Percentiles rank a stretch among this genome's conserved stretches.
Conservation (phyloP, 495 filamentous ascomycete species). For the Aspergillus sclerotiicarbonarius region DNA sequence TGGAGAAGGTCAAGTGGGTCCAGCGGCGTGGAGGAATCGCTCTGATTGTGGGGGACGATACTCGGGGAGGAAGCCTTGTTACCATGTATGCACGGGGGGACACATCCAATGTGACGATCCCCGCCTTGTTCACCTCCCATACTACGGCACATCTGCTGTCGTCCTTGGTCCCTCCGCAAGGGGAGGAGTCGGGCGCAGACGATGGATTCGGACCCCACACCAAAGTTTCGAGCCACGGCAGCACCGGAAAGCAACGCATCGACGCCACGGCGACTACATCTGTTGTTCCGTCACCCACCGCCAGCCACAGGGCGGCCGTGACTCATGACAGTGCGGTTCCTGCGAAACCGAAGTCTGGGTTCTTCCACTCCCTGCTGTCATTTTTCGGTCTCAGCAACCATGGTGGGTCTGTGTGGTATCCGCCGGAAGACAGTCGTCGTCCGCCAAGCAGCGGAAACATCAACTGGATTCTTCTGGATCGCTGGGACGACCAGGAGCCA, state of each 20-base stretch:
- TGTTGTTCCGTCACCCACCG: slow-evolving; percentile 25
- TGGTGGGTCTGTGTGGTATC: slow-evolving; percentile 19
- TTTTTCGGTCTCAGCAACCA: slow-evolving; percentile 52
- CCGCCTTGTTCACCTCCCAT: slow-evolving; percentile 89
- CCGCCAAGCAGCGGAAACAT: slow-evolving; percentile 82
- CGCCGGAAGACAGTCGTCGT: slow-evolving; percentile 56
- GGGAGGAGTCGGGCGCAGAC: slow-evolving; percentile 53
- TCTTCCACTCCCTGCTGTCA: slow-evolving; percentile 52
- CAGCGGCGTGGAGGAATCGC: slow-evolving; percentile 86
- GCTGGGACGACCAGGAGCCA: slow-evolving; percentile 59
- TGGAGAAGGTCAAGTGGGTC: slow-evolving; percentile 96
- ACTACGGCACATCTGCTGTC: slow-evolving; percentile 94
- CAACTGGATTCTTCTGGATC: slow-evolving; percentile 71
- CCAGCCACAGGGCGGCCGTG: slow-evolving; percentile 25
- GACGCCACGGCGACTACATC: slow-evolving; percentile 25
- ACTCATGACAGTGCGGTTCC: slow-evolving; percentile 17
- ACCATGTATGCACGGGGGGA: slow-evolving; percentile 97
- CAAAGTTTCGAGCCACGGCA: slow-evolving; percentile 22
- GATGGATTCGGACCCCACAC: slow-evolving; percentile 35
- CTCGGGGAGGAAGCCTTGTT: slow-evolving; percentile 77
- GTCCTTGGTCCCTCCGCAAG: slow-evolving; percentile 75
- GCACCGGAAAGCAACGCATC: slow-evolving; percentile 21
- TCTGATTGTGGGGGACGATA: slow-evolving; percentile 92
- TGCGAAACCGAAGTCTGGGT: slow-evolving; percentile 44
- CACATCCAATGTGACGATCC: slow-evolving; percentile 91